Evolutionary conservation across 2,329 filamentous ascomycete species (phyloP).

Genomic region (Aspergillus bombycis): DNA sequence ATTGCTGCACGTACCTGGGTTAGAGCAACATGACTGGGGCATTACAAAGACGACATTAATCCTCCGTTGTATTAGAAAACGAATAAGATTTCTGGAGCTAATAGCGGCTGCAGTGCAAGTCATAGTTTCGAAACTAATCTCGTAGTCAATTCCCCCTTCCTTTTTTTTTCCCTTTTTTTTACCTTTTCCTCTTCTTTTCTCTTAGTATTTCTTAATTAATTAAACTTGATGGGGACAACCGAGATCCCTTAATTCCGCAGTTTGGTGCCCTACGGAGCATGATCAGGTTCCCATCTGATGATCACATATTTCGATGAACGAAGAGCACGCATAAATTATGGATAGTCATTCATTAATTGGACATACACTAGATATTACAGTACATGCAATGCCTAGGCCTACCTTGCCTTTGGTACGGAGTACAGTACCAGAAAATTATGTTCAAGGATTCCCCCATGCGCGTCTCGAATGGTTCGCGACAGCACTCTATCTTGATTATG

Average conservation of each 20-base stretch:
- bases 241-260: background rate
- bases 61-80: slow-evolving; percentile 5
- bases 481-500: background rate
- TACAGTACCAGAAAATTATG: slow-evolving; percentile 14
- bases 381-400: background rate
- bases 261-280: slow-evolving; percentile 3
- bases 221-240: background rate
- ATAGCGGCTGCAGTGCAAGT: slow-evolving; percentile 22
- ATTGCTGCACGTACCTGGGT: slow-evolving; percentile 32
- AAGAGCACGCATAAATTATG: background rate
- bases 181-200: background rate
- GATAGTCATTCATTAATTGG: slow-evolving; percentile 2
- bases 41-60: slow-evolving; percentile 13
- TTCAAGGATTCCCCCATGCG: slow-evolving; percentile 22
- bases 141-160: background rate
- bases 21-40: slow-evolving; percentile 5
- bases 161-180: background rate
- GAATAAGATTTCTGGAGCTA: slow-evolving; percentile 21
- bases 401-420: background rate
- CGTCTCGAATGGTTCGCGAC: slow-evolving; percentile 19
- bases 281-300: slow-evolving; percentile 1
- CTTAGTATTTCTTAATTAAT: background rate
- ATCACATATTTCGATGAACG: background rate
- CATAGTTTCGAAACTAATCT: slow-evolving; percentile 8
- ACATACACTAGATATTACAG: background rate